Evolutionary conservation across 2,329 filamentous ascomycete genomes (phyloP), one percentile per base, ranked within the genome.

Genomic region (Cercospora citrullina): DNA sequence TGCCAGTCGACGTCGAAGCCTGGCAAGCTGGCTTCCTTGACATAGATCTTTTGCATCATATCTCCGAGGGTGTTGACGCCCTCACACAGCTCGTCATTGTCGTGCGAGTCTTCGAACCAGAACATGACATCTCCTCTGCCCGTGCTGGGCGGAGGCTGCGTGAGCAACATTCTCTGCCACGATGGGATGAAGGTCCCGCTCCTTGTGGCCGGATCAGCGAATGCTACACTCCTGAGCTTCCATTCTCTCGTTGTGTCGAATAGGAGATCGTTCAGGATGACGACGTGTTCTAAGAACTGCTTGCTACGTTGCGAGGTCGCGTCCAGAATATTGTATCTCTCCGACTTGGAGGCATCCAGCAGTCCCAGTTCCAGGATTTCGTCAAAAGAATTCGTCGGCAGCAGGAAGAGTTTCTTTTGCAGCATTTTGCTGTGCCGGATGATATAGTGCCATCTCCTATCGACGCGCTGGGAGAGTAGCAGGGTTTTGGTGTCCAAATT

Each of bases 341-440:
- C 63, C 10, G 66, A 60, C 39, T 64, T 39, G 7, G 66, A 57
- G 8, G 63, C 60, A 33, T 68, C 60, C 3, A 69, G 68, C 12
- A 71, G 42, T 30, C 65, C 64, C 14, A 69, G 58, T 9, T 68
- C 53, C n/a, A 69, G 63, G 36, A 70, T 63, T 8, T 71, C 67
- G 39, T 71, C 68, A 30, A 66, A 69, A 7, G 66, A 68, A 10
- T 67, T 70, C 4, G 69, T 68, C 6, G 69, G 69, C 5, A 68
- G 64, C 51, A 73, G 48, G 67, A 73, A 73, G 31, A 73, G 70
- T 53, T 69, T 72, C 59, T 69, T 68, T 55, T 72, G 71, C 16
- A 72, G 65, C 18, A 60, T 61, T 31, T 68, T 66, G 61, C 58
- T 64, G 70, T 63, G 64, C 5, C 42, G 58, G 51, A 72, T 72